Conservation (phyloP, 768 basidiomycete species). For the Boletus sp. region DNA sequence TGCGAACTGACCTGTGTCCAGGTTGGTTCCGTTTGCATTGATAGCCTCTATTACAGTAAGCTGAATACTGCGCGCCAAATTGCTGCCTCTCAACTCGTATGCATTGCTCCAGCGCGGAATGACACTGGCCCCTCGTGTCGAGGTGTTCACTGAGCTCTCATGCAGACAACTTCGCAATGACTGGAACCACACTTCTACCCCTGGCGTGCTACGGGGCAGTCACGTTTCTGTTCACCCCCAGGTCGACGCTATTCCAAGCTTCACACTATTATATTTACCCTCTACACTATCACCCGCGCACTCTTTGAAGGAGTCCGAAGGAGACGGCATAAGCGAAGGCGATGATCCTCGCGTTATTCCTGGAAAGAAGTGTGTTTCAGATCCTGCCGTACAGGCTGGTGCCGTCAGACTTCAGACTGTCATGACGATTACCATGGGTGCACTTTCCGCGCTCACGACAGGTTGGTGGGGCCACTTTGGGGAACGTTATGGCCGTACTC, state of each 20-base stretch:
- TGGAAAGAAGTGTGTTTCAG: slow-evolving; percentile 38
- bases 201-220: background rate
- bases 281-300: background rate
- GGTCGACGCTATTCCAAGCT: slow-evolving; percentile 4
- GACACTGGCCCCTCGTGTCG: slow-evolving; percentile 73
- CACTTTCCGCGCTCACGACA: slow-evolving; percentile 76
- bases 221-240: slow-evolving; percentile 1
- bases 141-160: slow-evolving; percentile 75
- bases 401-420: slow-evolving; percentile 74
- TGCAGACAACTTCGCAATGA: slow-evolving; percentile 54
- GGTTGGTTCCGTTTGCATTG: slow-evolving; percentile 72
- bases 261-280: slow-evolving; percentile 12
- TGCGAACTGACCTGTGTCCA: slow-evolving; percentile 26
- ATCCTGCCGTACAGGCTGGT: slow-evolving; percentile 60
- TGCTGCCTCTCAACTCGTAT: background rate
- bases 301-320: slow-evolving; percentile 17
- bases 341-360: slow-evolving; percentile 39
- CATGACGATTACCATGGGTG: slow-evolving; percentile 74
- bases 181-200: slow-evolving; percentile 36
- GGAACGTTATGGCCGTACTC: slow-evolving; percentile 73
- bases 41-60: slow-evolving; percentile 63
- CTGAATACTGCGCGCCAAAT: slow-evolving; percentile 2
- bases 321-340: slow-evolving; percentile 31
- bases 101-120: slow-evolving; percentile 60
- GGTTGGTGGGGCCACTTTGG: slow-evolving; percentile 85